Conservation (phyloP, 202 grass and related monocot species). For the Digitaria exilis region DNA sequence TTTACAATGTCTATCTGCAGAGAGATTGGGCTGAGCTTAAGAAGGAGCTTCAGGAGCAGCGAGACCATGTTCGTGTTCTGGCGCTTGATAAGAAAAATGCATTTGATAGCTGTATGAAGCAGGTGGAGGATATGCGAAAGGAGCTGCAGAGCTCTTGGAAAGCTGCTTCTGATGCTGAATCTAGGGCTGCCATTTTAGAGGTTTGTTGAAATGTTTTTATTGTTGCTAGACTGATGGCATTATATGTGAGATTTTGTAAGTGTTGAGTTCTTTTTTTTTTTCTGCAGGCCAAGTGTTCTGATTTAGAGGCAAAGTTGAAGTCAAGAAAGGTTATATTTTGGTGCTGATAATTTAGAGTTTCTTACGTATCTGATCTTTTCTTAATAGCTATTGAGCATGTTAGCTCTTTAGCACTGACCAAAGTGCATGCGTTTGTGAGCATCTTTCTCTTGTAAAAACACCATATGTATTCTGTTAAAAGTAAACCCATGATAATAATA, state of each 20-base stretch:
- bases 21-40: conserved; percentile 97
- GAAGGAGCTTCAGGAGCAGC: conserved; percentile 92
- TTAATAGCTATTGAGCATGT: neutral
- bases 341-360: neutral
- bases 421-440: neutral
- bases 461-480: neutral
- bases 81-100: conserved; percentile 79
- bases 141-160: conserved; percentile 79
- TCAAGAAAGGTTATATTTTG: conserved; percentile 60
- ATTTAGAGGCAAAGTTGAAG: conserved; percentile 64
- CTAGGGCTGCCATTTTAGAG: conserved; percentile 82
- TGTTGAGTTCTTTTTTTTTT: conserved; percentile 13
- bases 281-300: conserved; percentile 74
- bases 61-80: conserved; percentile 78
- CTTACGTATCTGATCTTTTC: conserved; percentile 13
- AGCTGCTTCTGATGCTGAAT: conserved; percentile 72
- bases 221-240: neutral
- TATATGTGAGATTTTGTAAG: neutral
- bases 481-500: neutral
- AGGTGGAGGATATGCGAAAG: conserved; percentile 90
- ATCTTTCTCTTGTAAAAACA: neutral
- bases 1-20: conserved; percentile 46
- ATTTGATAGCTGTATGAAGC: conserved; percentile 67
- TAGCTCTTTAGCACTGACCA: neutral
- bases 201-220: conserved; percentile 47